Evolutionary conservation across 805 yeast genomes (phyloP).

Genomic region (Cyberlindnera nakhonratchasimensis): DNA sequence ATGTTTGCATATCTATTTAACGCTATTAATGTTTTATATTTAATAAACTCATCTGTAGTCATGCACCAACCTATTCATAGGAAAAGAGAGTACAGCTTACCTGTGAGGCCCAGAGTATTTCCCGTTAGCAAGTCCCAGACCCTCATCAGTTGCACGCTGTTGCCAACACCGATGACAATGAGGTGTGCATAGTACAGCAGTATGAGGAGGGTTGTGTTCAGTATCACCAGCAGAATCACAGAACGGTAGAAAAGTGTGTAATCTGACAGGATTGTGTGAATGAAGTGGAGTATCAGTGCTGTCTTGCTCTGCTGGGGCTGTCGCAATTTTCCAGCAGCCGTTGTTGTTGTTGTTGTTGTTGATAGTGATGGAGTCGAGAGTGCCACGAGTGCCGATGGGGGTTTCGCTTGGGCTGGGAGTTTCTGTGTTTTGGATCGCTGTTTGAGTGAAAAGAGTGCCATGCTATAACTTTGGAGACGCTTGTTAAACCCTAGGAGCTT

Average conservation of each 20-base stretch:
- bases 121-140: conserved; percentile 2
- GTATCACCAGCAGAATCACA: conserved; percentile 4
- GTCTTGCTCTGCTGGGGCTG: conserved; percentile 1
- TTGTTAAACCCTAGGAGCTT: too few species aligned
- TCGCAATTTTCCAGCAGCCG: not conserved
- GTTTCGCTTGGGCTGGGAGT: not conserved
- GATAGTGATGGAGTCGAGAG: not conserved
- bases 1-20: too few species aligned
- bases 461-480: too few species aligned
- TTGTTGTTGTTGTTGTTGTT: not conserved
- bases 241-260: conserved; percentile 8
- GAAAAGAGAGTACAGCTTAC: not conserved
- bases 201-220: conserved; percentile 3
- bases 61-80: too few species aligned
- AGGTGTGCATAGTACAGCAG: conserved; percentile 6
- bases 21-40: not conserved
- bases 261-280: conserved; percentile 8
- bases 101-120: not conserved
- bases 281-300: conserved; percentile 4
- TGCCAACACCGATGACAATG: conserved; percentile 9
- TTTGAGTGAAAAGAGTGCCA: not conserved
- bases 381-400: not conserved
- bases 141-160: conserved; percentile 1
- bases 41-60: not conserved
- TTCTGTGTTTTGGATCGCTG: not conserved